These are phyloP conservation scores for Microbotryum silenes-acaulis DNA, from an alignment of 1,284 basidiomycete species.

Conservation along the genomic window DNA sequence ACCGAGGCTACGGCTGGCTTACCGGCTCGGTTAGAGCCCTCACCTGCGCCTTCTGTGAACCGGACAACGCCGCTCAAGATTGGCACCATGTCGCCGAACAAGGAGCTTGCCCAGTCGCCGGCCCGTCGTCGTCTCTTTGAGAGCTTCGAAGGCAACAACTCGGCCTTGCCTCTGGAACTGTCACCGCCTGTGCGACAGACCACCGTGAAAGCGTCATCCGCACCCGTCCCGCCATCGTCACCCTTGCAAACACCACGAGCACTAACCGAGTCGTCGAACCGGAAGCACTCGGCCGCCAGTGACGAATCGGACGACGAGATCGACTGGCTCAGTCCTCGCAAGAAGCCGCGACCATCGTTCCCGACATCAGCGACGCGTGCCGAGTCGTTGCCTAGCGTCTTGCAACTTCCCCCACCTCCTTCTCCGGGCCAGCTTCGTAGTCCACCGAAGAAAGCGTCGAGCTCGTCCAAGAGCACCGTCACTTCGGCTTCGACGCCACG, in stretches of 20 bases:
- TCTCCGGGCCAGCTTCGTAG: no score
- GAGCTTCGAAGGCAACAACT: not conserved
- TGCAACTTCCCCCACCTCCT: no score
- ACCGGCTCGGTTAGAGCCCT: no score
- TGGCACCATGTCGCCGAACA: slow-evolving; percentile 6
- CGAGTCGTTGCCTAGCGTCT: no score
- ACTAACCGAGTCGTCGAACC: slow-evolving; percentile 6
- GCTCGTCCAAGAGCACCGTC: no score
- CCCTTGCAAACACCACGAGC: not conserved
- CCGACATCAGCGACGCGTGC: not conserved
- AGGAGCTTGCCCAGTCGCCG: slow-evolving; percentile 1
- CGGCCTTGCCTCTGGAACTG: no score
- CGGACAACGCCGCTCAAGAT: no score
- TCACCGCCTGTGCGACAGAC: no score
- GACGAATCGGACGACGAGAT: slow-evolving; percentile 16
- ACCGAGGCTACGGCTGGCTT: no score
- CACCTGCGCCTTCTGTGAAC: not conserved
- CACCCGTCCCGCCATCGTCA: slow-evolving; percentile 2
- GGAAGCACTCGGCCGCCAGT: not conserved
- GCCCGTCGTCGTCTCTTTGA: not conserved
- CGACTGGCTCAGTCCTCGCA: slow-evolving; percentile 27
- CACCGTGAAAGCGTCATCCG: not conserved
- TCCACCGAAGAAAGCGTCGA: no score
- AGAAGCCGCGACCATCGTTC: slow-evolving; percentile 10
- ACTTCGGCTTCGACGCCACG: no score